Evolutionary conservation across 1,284 basidiomycete species (phyloP), one percentile per base, ranked within the genome.

Genomic region (Leccinum colubrinum): DNA sequence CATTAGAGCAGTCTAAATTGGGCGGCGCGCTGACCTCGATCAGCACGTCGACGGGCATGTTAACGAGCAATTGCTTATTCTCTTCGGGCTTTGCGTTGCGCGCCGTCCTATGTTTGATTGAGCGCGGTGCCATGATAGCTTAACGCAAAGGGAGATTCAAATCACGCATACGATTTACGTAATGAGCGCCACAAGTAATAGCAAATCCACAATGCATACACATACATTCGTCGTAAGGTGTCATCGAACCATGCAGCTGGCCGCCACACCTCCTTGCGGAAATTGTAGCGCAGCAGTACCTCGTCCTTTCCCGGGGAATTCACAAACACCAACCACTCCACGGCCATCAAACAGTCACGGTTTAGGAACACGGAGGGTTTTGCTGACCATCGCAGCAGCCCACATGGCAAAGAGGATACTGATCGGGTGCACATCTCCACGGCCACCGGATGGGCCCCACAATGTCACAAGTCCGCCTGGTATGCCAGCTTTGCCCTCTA

Each of bases 321-420:
- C 37, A 59, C 33, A 3, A 41, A 43, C 52, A 60, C 27, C 33
- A 30, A 52, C 25, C 8, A 25, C 41, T 53, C 48, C 58, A 48
- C 56, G 14, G 50, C 14, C 39, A 37, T 55, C 54, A 39, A 5
- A 20, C 51, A 43, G n/a, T 76, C 74, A 91, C 33, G 81, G 73
- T 76, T 93, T 93, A n/a, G 91, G 91, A 61, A 96, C 85, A 60
- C 85, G 85, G 60, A 98, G 79, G 22, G 95, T 97, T 79, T 97
- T 97, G 82, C 92, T 94, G 66, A 97, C 91, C 95, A 97, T 97
- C 58, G 93, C 91, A 20, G 94, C 90, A 7, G 91, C 95, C 94
- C 94, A 97, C 17, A 82, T 70, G 15, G 80, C 90, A 74, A 94
- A 93, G 17, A 95, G 73, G 43, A 91, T 66, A 67, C 87, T 87